Conservation (phyloP, 352 stramenopile genomes). For the Globisporangium heterothallicum region DNA sequence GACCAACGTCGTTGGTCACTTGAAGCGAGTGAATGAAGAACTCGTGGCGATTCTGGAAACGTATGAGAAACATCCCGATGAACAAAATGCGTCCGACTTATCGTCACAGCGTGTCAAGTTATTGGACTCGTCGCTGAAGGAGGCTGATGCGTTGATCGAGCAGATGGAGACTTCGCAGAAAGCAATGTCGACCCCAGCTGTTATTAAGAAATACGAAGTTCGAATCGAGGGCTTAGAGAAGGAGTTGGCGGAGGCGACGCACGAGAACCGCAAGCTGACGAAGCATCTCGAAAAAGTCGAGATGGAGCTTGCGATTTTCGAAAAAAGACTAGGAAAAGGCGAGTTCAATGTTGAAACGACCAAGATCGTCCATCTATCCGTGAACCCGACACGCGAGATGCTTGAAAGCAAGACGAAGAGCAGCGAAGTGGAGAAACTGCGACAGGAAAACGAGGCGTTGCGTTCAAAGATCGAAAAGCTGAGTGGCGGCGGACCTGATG, state of each 20-base stretch:
- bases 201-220: conserved; percentile 37
- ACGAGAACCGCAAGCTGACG: conserved; percentile 38
- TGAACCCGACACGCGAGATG: conserved; percentile 75
- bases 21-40: conserved; percentile 53
- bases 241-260: conserved; percentile 30
- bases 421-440: conserved; percentile 35
- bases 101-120: conserved; percentile 29
- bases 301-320: conserved; percentile 52
- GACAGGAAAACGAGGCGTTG: conserved; percentile 48
- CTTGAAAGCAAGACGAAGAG: conserved; percentile 37
- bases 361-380: conserved; percentile 84
- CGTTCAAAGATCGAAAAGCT: conserved; percentile 38
- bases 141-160: conserved; percentile 44
- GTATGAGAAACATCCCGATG: conserved; percentile 48
- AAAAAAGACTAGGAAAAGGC: conserved; percentile 67
- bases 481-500: conserved; percentile 18
- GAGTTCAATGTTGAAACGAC: conserved; percentile 79
- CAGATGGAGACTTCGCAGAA: conserved; percentile 31
- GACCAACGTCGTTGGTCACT: conserved; percentile 32
- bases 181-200: conserved; percentile 29
- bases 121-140: conserved; percentile 41
- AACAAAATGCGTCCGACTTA: conserved; percentile 20
- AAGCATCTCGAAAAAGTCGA: conserved; percentile 67
- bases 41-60: conserved; percentile 58
- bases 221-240: conserved; percentile 49